Evolutionary conservation across 1,139 yeast genomes (phyloP).

Genomic region (Blastobotrys aristatus): DNA sequence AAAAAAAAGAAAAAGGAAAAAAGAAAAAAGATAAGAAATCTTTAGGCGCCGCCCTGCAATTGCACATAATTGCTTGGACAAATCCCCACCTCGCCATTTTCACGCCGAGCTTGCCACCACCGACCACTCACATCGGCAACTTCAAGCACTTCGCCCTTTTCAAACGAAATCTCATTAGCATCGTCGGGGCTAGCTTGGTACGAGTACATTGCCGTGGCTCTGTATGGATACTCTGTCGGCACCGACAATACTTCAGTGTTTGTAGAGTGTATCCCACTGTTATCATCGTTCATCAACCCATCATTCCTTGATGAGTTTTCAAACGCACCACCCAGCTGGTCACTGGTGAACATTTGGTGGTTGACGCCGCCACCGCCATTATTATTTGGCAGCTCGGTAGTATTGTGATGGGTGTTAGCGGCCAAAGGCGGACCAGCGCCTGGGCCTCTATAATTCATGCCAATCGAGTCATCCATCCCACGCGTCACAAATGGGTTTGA

Average conservation of each 20-base stretch:
- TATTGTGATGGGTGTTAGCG: too few species aligned
- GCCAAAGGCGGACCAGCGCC: neutral
- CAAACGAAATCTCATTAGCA: conserved; percentile 85
- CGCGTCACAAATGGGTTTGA: conserved; percentile 20
- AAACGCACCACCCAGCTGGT: conserved; percentile 47
- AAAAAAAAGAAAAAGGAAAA: too few species aligned
- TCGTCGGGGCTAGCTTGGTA: conserved; percentile 94
- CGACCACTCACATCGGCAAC: conserved; percentile 92
- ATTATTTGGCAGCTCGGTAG: neutral
- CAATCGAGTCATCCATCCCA: conserved; percentile 13
- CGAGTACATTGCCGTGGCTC: conserved; percentile 80
- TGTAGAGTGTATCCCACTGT: conserved; percentile 2
- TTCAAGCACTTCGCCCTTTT: conserved; percentile 82
- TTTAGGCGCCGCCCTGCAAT: conserved; percentile 36
- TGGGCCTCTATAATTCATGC: conserved; percentile 13
- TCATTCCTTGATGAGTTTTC: conserved; percentile 41
- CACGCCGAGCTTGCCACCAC: conserved; percentile 97
- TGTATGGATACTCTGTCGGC: conserved; percentile 62
- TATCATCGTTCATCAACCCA: conserved; percentile 9
- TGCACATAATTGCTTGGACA: conserved; percentile 94
- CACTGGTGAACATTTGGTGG: conserved; percentile 50
- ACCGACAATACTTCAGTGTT: conserved; percentile 25
- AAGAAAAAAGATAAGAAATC: too few species aligned
- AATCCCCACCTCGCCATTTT: conserved; percentile 90
- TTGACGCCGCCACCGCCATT: conserved; percentile 9